Conservation (phyloP, 768 basidiomycete species). For the Rickenella mellea region DNA sequence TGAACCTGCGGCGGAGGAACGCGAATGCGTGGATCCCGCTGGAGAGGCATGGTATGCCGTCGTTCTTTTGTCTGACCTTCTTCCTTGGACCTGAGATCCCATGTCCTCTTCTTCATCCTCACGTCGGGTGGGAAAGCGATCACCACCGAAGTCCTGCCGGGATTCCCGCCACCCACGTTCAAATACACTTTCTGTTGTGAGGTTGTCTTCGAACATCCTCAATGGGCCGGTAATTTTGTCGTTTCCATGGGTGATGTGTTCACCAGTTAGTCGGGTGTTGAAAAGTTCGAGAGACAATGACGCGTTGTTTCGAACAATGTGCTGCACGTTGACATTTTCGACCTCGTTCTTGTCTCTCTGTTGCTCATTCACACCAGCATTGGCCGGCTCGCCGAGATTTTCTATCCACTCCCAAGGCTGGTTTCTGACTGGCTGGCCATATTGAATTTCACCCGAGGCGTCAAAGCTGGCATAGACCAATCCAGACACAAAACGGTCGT, state of each 20-base stretch:
- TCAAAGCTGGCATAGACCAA: conserved; percentile 55
- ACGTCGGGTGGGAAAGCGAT: conserved; percentile 17
- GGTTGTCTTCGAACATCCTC: conserved; percentile 56
- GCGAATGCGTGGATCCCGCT: conserved; percentile 40
- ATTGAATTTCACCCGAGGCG: conserved; percentile 34
- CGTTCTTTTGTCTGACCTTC: conserved; percentile 3
- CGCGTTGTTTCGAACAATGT: conserved; percentile 50
- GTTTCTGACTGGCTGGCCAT: conserved; percentile 50
- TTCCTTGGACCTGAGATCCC: conserved; percentile 7
- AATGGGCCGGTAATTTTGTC: conserved; percentile 32
- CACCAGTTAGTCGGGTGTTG: conserved; percentile 54
- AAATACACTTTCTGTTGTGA: conserved; percentile 55
- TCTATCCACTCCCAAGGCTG: conserved; percentile 87
- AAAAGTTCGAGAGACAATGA: conserved; percentile 71
- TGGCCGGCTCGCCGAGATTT: conserved; percentile 51
- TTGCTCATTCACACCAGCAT: conserved; percentile 33
- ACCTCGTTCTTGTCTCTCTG: conserved; percentile 31
- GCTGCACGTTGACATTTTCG: conserved; percentile 23
- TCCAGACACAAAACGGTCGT: conserved; percentile 40
- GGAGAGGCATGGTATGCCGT: conserved; percentile 33
- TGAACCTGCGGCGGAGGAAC: conserved; percentile 20
- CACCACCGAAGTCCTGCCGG: conserved; percentile 34
- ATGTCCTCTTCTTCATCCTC: conserved; percentile 22
- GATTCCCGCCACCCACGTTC: conserved; percentile 73
- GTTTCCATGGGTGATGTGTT: conserved; percentile 30